Conservation (phyloP, 805 yeast genomes). For the Yarrowia hollandica region DNA sequence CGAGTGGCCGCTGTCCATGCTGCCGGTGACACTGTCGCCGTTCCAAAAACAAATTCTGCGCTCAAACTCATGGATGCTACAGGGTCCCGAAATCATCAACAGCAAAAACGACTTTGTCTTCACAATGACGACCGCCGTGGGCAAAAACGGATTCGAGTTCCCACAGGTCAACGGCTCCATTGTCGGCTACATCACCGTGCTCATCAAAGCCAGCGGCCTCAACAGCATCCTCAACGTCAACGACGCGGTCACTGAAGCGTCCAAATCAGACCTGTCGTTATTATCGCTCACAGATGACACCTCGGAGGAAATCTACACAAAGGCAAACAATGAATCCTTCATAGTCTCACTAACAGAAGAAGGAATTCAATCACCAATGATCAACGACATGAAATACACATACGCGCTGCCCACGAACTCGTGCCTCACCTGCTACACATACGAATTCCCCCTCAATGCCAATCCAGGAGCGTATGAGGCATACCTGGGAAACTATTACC, state of each 20-base stretch:
- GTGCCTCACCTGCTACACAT: conserved; percentile 33
- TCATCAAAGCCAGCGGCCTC: conserved; percentile 4
- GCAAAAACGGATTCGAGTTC: conserved; percentile 18
- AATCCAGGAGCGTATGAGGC: conserved; percentile 2
- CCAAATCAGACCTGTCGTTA: not conserved
- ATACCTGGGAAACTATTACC: not conserved
- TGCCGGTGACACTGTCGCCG: not conserved
- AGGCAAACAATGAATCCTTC: not conserved
- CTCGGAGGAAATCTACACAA: conserved; percentile 1
- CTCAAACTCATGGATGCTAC: conserved; percentile 4
- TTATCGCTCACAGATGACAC: conserved; percentile 4
- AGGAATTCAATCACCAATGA: conserved; percentile 3
- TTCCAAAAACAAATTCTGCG: conserved; percentile 9
- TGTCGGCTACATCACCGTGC: conserved; percentile 14
- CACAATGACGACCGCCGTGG: conserved; percentile 20
- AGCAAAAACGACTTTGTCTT: conserved; percentile 7
- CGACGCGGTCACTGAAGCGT: not conserved
- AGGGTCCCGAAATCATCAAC: conserved; percentile 21
- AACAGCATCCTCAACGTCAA: not conserved
- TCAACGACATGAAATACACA: conserved; percentile 16
- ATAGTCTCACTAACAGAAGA: not conserved
- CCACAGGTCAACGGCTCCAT: conserved; percentile 11
- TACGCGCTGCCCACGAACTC: conserved; percentile 33
- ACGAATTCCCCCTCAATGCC: conserved; percentile 30
- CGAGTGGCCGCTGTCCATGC: conserved; percentile 2